phyloP scores from a whole-genome alignment of 2,329 filamentous ascomycete genomes.

The Zopfia rhizophila region DNA sequence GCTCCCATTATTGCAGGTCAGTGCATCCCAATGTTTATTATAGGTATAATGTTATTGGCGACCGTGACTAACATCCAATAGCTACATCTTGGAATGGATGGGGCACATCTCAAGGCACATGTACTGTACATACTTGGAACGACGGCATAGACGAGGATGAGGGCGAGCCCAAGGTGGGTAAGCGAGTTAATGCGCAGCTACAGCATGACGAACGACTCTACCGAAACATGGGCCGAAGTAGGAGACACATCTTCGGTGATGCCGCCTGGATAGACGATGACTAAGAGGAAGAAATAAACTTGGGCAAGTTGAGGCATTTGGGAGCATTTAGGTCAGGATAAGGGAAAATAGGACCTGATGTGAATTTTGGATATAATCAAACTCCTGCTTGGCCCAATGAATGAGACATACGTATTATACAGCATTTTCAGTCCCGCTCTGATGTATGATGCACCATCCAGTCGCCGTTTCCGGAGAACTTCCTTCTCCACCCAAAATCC shows the following conservation, averaged over 20 bases:
- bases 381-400: slow-evolving; percentile 47
- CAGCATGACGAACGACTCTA: slow-evolving; percentile 51
- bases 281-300: slow-evolving; percentile 17
- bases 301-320: background rate
- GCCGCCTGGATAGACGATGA: slow-evolving; percentile 36
- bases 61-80: slow-evolving; percentile 47
- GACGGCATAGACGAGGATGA: slow-evolving; percentile 73
- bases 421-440: slow-evolving; percentile 30
- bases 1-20: slow-evolving; percentile 79
- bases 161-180: slow-evolving; percentile 46
- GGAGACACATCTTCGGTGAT: slow-evolving; percentile 41
- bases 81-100: slow-evolving; percentile 87
- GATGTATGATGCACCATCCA: slow-evolving; percentile 8
- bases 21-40: slow-evolving; percentile 40
- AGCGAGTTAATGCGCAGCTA: slow-evolving; percentile 49
- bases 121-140: slow-evolving; percentile 81
- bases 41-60: background rate
- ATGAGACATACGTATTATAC: slow-evolving; percentile 37
- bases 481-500: slow-evolving; percentile 2
- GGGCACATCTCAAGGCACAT: slow-evolving; percentile 77
- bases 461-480: background rate
- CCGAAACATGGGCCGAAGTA: slow-evolving; percentile 28
- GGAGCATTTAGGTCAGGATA: background rate
- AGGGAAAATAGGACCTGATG: no score
- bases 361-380: slow-evolving; percentile 47